phyloP scores from a whole-genome alignment of 495 filamentous ascomycete genomes.

The Talaromyces nanjingensis region DNA sequence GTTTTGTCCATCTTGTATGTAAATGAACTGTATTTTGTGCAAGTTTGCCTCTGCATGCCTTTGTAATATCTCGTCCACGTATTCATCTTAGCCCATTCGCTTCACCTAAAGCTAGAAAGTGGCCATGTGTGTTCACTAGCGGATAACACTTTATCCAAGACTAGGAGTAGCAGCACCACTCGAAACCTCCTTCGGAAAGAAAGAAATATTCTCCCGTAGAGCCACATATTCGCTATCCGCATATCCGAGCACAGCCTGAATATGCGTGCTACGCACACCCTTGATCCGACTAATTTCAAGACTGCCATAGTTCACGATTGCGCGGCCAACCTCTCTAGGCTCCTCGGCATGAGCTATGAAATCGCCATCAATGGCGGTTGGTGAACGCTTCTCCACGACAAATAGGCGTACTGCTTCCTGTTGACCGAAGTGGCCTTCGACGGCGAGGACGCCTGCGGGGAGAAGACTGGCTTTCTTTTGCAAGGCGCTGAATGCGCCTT shows the following conservation, averaged over 20 bases:
- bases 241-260: constrained; percentile 73
- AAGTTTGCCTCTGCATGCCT: neutral
- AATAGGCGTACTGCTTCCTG: constrained; percentile 85
- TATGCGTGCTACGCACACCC: constrained; percentile 74
- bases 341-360: constrained; percentile 37
- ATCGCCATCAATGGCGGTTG: constrained; percentile 33
- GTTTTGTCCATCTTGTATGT: neutral
- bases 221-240: constrained; percentile 94
- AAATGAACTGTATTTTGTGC: neutral
- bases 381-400: constrained; percentile 54
- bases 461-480: constrained; percentile 78
- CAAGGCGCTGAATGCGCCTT: constrained; percentile 75
- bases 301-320: constrained; percentile 90
- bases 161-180: constrained; percentile 37
- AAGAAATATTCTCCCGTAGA: constrained; percentile 77
- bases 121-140: neutral
- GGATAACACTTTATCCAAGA: neutral
- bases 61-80: neutral
- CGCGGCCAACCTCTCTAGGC: constrained; percentile 76
- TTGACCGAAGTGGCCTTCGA: constrained; percentile 79
- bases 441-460: constrained; percentile 82
- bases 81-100: neutral
- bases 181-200: constrained; percentile 42
- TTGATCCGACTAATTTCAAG: constrained; percentile 76
- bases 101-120: neutral